Evolutionary conservation across 495 filamentous ascomycete genomes (phyloP).

Genomic region (Hypoxylon fragiforme): DNA sequence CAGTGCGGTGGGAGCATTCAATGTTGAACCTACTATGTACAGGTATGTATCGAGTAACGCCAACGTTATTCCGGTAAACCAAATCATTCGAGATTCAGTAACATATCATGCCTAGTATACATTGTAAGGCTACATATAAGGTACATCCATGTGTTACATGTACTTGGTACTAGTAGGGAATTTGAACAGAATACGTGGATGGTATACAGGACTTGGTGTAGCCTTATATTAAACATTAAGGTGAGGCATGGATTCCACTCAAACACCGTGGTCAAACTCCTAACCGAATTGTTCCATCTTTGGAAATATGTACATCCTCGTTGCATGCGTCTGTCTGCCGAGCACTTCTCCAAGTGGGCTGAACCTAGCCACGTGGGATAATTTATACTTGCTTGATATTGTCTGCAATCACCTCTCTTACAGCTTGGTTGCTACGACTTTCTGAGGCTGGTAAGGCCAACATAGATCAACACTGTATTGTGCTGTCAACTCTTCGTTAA

Average conservation of each 20-base stretch:
- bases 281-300: slow-evolving; percentile 23
- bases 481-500: slow-evolving; percentile 19
- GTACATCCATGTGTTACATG: no score
- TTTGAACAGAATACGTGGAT: no score
- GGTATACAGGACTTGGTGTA: no score
- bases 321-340: slow-evolving; percentile 24
- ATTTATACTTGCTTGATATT: neutral
- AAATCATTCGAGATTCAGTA: neutral
- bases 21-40: no score
- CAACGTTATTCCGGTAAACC: neutral
- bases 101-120: slow-evolving; percentile 14
- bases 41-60: neutral
- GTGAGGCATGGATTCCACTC: no score
- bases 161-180: no score
- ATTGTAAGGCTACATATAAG: no score
- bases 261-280: slow-evolving; percentile 15
- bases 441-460: no score
- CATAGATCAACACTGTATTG: no score
- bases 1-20: no score
- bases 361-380: slow-evolving; percentile 24
- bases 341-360: slow-evolving; percentile 8
- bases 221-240: no score
- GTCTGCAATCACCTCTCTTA: slow-evolving; percentile 1
- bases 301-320: slow-evolving; percentile 30
- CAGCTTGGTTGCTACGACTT: no score